Percentiles rank a stretch among this genome's conserved stretches.
These are phyloP conservation scores for Phytopythium delawarense DNA, from an alignment of 352 stramenopile genomes.

Conservation along the genomic window DNA sequence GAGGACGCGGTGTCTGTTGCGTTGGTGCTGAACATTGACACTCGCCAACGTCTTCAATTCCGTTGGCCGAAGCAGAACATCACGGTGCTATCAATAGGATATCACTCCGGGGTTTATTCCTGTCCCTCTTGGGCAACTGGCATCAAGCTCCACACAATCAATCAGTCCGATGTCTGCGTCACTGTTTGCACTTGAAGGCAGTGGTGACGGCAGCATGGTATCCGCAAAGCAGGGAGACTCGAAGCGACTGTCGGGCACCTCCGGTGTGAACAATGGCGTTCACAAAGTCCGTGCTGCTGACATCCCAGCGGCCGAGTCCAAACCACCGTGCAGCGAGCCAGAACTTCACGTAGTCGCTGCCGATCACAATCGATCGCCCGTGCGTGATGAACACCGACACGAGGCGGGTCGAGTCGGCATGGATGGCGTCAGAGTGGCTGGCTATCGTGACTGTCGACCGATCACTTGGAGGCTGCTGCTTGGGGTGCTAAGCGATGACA, in stretches of 20 bases:
- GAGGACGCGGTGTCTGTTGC: too few relatives aligned
- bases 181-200: neutral
- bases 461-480: slow-evolving; percentile 40
- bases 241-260: neutral
- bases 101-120: too few relatives aligned
- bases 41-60: too few relatives aligned
- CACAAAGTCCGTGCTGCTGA: neutral
- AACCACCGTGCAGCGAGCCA: neutral
- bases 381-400: neutral
- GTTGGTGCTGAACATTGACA: too few relatives aligned
- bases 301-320: neutral
- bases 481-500: slow-evolving; percentile 22
- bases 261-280: neutral
- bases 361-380: neutral
- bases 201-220: neutral
- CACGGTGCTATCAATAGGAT: too few relatives aligned
- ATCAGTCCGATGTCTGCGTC: neutral
- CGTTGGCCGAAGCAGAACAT: too few relatives aligned
- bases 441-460: slow-evolving; percentile 8
- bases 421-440: neutral
- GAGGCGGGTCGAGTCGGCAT: neutral
- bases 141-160: neutral
- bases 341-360: neutral
- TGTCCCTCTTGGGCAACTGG: too few relatives aligned
- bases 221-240: neutral